phyloP scores from a whole-genome alignment of 371 early-diverging fungal genomes.

The Mortierella sp. region DNA sequence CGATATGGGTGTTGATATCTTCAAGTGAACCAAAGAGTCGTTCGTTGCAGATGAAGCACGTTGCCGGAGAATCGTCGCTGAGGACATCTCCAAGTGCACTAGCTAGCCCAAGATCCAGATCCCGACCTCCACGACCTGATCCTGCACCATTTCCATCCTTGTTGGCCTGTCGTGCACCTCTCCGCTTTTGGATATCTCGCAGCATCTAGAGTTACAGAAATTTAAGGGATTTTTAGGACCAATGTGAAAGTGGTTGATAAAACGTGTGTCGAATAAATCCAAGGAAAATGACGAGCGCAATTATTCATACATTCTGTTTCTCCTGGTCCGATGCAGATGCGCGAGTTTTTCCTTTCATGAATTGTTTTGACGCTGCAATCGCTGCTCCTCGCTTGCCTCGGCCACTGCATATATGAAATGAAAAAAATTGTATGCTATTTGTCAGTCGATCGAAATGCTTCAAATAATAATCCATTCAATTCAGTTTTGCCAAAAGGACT shows the following conservation, averaged over 20 bases:
- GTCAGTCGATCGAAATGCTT: neutral
- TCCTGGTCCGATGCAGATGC: slow-evolving; percentile 62
- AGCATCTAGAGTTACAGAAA: slow-evolving; percentile 25
- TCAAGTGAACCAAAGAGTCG: slow-evolving; percentile 71
- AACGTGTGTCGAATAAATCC: slow-evolving; percentile 12
- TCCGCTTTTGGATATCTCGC: slow-evolving; percentile 50
- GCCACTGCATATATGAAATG: slow-evolving; percentile 24
- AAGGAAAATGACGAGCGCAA: slow-evolving; percentile 29
- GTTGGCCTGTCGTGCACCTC: slow-evolving; percentile 31
- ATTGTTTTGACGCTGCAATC: slow-evolving; percentile 66
- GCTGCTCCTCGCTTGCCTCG: slow-evolving; percentile 75
- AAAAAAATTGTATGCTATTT: neutral
- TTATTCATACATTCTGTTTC: slow-evolving; percentile 59
- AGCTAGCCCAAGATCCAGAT: slow-evolving; percentile 39
- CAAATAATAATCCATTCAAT: slow-evolving; percentile 4
- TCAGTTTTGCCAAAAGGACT: neutral
- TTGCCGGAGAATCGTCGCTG: slow-evolving; percentile 45
- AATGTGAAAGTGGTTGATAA: slow-evolving; percentile 33
- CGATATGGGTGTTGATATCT: slow-evolving; percentile 80
- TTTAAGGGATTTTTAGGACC: neutral
- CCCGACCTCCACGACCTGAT: slow-evolving; percentile 17
- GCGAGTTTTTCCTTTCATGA: slow-evolving; percentile 59
- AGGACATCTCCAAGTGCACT: slow-evolving; percentile 22
- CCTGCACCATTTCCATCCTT: slow-evolving; percentile 25
- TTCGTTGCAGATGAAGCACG: slow-evolving; percentile 84